A percentile compares a stretch with the other conserved stretches of the same genome.
These are phyloP conservation scores for Trametes punicea DNA, from an alignment of 768 basidiomycete species.

Conservation along the genomic window DNA sequence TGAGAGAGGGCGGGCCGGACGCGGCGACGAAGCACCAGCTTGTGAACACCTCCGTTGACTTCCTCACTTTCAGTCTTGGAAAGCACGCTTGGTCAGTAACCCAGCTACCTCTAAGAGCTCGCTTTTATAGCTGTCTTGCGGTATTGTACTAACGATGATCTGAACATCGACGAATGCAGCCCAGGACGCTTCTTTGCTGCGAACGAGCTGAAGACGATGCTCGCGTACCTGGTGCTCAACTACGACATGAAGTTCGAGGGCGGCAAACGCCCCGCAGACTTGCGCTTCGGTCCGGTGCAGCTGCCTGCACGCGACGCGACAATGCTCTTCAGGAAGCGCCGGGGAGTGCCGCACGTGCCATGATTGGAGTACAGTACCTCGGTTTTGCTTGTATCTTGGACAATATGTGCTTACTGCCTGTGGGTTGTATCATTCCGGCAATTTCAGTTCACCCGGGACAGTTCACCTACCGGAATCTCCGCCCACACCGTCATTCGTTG, in stretches of 20 bases:
- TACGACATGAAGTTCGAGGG: slow-evolving; percentile 33
- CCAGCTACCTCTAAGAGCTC: not conserved
- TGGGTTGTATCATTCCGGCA: not conserved
- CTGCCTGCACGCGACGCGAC: slow-evolving; percentile 23
- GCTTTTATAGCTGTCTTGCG: not conserved
- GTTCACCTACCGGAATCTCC: too few species aligned
- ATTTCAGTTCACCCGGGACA: not conserved
- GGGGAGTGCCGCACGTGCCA: not conserved
- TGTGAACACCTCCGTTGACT: slow-evolving; percentile 31
- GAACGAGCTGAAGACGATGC: slow-evolving; percentile 32
- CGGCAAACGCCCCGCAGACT: slow-evolving; percentile 23
- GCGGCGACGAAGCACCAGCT: slow-evolving; percentile 36
- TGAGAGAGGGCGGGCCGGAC: slow-evolving; percentile 28
- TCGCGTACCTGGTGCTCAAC: slow-evolving; percentile 31
- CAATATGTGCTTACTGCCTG: not conserved
- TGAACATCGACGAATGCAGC: not conserved
- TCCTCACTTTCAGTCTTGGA: slow-evolving; percentile 29
- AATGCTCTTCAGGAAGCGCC: slow-evolving; percentile 37
- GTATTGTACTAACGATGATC: not conserved
- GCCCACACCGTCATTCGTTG: not conserved
- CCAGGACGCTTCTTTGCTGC: slow-evolving; percentile 29
- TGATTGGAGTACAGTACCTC: not conserved
- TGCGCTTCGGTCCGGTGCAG: slow-evolving; percentile 16
- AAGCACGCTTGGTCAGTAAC: slow-evolving; percentile 30
- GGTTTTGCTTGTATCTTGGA: not conserved